A percentile compares a stretch with the other conserved stretches of the same genome.
phyloP scores from a whole-genome alignment of 495 filamentous ascomycete species.

The Penicillium lividum region DNA sequence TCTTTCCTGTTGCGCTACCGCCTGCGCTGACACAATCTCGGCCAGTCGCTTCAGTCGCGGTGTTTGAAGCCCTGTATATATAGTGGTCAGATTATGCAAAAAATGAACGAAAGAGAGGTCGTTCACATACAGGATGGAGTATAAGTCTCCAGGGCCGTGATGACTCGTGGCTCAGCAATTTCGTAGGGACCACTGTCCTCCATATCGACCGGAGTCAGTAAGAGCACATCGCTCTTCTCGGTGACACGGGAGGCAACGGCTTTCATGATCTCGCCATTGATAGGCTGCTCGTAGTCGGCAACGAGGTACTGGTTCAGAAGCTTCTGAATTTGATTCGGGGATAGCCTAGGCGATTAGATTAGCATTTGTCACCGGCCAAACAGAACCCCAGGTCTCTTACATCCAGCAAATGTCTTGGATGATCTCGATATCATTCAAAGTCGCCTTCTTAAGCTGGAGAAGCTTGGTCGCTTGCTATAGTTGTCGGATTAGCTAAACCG shows the following conservation, averaged over 20 bases:
- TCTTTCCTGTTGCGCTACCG: slow-evolving; percentile 90
- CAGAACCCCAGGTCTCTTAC: slow-evolving; percentile 48
- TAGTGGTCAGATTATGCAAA: slow-evolving; percentile 15
- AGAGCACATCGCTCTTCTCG: slow-evolving; percentile 95
- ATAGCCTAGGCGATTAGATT: slow-evolving; percentile 61
- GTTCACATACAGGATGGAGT: slow-evolving; percentile 81
- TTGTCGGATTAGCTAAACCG: slow-evolving; percentile 20
- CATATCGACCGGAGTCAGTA: slow-evolving; percentile 95
- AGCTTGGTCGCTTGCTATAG: slow-evolving; percentile 94
- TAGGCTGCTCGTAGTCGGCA: slow-evolving; percentile 98
- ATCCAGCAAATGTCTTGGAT: slow-evolving; percentile 99
- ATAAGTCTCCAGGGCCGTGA: slow-evolving; percentile 96
- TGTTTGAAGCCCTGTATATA: slow-evolving; percentile 78
- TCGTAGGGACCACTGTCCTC: slow-evolving; percentile 99
- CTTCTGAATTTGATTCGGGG: slow-evolving; percentile 98
- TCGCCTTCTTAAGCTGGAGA: slow-evolving; percentile 97
- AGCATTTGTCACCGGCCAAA: neutral
- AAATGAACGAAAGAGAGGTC: neutral
- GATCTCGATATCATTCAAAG: slow-evolving; percentile 98
- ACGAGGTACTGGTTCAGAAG: slow-evolving; percentile 98
- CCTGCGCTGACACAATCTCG: slow-evolving; percentile 95
- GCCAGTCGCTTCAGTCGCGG: slow-evolving; percentile 90
- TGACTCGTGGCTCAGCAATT: slow-evolving; percentile 93
- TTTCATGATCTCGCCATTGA: slow-evolving; percentile 99
- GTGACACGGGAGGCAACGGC: slow-evolving; percentile 96